Base-by-base conservation (phyloP, 331 rosid genomes). In the Phaseolus coccineus region DNA sequence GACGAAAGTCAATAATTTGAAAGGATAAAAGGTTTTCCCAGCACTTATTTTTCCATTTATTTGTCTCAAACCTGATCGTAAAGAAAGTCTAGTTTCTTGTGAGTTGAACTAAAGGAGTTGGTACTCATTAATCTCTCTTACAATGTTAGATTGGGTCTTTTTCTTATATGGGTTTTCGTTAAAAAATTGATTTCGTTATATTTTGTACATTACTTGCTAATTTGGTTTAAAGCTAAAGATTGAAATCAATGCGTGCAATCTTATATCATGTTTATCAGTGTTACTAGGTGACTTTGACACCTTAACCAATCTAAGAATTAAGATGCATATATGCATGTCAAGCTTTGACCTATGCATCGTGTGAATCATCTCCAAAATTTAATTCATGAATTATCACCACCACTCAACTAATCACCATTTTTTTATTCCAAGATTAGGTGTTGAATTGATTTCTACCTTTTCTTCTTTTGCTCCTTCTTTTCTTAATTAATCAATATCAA, bases 211-310 rank as follows among this genome's bases (percentile, higher is more conserved):
- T 28, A 15, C 67, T 12, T 63, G 61, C 27, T 33, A 14, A 56
- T 37, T 37, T 69, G 69, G 64, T 22, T n/a, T 33, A 42, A 61
- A 4, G 9, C 6, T 50, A 14, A 76, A 61, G 11, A 58, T 47
- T 40, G 69, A 40, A 53, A 33, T 27, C 44, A 64, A 47, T 48
- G 24, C 1, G 56, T 62, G 52, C 8, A 50, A n/a, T 58, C 27
- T 75, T 37, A 12, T 16, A 37, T 30, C 42, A 40, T 2, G 8
- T n/a, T 44, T 6, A 25, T 69, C 7, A 11, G 37, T 44, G 51
- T 24, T 39, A 39, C 59, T 37, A 71, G 47, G 48, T 66, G 86
- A 85, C 79, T 74, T 74, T 78, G 86, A 85, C 80, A 4, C 46
- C 55, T 71, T 53, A 85, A 78, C 88, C 57, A 35, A 69, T 59